Conservation (phyloP, 2,329 filamentous ascomycete species). For the Orbilia javanica region DNA sequence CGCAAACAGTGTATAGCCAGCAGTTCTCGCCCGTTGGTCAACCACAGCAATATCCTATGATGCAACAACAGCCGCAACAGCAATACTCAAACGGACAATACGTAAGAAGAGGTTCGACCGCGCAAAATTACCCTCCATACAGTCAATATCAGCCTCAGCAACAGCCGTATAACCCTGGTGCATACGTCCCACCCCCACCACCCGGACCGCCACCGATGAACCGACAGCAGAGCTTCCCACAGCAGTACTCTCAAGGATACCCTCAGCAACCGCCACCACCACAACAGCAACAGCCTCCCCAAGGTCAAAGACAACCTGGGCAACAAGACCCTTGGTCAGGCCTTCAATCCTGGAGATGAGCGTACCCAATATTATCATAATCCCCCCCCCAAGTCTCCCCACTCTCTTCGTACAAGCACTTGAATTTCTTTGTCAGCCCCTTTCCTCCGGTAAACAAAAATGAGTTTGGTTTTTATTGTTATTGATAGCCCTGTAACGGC, state of each 20-base stretch:
- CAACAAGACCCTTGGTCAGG: slow-evolving; percentile 64
- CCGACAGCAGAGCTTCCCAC: slow-evolving; percentile 72
- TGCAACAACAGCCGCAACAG: slow-evolving; percentile 65
- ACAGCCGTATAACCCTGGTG: slow-evolving; percentile 69
- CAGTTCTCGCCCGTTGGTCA: slow-evolving; percentile 59
- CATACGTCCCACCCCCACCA: slow-evolving; percentile 75
- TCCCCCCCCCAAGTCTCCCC: too few relatives aligned
- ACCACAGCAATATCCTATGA: slow-evolving; percentile 59
- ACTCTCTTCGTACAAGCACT: background rate
- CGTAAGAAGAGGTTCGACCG: slow-evolving; percentile 61
- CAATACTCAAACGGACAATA: slow-evolving; percentile 62
- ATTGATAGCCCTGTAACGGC: slow-evolving; percentile 17
- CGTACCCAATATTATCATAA: background rate
- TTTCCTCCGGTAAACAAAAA: slow-evolving; percentile 20
- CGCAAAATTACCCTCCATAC: slow-evolving; percentile 52
- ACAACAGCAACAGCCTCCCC: slow-evolving; percentile 25
- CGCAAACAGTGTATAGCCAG: slow-evolving; percentile 52
- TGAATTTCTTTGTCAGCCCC: background rate
- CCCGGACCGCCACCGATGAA: slow-evolving; percentile 74
- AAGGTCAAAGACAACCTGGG: slow-evolving; percentile 61
- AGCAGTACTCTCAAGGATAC: slow-evolving; percentile 66
- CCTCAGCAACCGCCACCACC: slow-evolving; percentile 60
- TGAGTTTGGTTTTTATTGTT: slow-evolving; percentile 12
- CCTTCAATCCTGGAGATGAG: slow-evolving; percentile 62
- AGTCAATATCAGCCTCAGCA: slow-evolving; percentile 63